These are phyloP conservation scores for Apiospora sp. DNA, from an alignment of 2,329 filamentous ascomycete species.

Conservation along the genomic window DNA sequence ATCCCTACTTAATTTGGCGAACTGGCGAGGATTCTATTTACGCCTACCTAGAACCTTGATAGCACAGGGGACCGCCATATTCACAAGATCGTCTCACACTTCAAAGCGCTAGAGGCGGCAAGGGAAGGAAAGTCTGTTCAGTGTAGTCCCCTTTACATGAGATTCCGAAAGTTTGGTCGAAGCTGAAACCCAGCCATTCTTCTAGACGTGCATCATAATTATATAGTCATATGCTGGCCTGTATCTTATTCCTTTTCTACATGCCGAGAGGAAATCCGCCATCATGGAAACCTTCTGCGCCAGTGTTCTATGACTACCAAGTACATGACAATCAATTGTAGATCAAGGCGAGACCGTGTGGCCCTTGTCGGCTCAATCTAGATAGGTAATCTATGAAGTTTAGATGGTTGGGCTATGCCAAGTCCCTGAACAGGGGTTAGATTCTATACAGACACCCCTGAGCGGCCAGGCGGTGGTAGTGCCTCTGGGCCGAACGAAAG, in stretches of 20 bases:
- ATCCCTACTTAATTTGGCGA: not conserved
- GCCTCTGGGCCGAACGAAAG: slow-evolving; percentile 73
- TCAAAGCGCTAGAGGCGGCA: not conserved
- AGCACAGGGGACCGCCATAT: not conserved
- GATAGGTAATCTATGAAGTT: slow-evolving; percentile 14
- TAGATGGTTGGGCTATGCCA: slow-evolving; percentile 1
- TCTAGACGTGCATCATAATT: not conserved
- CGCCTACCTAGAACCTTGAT: not conserved
- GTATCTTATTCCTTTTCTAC: not conserved
- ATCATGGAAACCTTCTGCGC: not conserved
- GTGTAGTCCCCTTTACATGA: not conserved
- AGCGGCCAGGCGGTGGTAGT: slow-evolving; percentile 50
- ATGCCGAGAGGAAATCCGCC: not conserved
- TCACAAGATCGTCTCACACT: not conserved
- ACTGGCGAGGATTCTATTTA: not conserved
- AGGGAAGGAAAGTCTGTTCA: not conserved
- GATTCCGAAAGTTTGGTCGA: not conserved
- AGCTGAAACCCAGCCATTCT: not conserved
- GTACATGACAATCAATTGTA: not conserved
- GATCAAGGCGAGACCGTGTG: slow-evolving; percentile 12
- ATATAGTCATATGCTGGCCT: not conserved
- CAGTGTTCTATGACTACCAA: not conserved
- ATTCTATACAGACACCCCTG: slow-evolving; percentile 13
- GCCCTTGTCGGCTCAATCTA: not conserved
- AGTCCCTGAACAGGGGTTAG: slow-evolving; percentile 3